phyloP scores from a whole-genome alignment of 2,329 filamentous ascomycete species.

The Colletotrichum godetiae region DNA sequence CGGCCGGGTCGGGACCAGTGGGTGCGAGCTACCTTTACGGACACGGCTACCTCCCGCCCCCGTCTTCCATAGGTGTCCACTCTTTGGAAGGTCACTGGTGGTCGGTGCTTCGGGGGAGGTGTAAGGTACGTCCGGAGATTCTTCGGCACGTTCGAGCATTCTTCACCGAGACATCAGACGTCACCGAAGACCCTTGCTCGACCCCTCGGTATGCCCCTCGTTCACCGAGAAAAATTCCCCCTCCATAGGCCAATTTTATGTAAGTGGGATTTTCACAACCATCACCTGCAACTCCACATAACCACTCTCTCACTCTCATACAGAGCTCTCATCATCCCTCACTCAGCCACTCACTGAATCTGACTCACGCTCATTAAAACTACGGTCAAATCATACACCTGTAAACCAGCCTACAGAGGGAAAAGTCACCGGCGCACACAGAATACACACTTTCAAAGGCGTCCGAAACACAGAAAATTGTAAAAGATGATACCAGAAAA shows the following conservation, averaged over 20 bases:
- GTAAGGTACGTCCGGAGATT: constrained; percentile 13
- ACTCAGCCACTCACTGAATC: not conserved
- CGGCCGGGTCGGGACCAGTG: not conserved
- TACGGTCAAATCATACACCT: not conserved
- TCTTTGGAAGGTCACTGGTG: not conserved
- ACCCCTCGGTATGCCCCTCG: constrained; percentile 7
- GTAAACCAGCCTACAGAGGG: not conserved
- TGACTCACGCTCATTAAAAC: not conserved
- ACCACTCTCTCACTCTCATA: not conserved
- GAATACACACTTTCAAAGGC: not conserved
- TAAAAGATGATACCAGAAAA: constrained; percentile 59
- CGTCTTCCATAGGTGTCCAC: constrained; percentile 21
- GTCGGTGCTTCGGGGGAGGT: constrained; percentile 9
- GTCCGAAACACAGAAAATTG: not conserved
- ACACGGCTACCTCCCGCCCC: constrained; percentile 9
- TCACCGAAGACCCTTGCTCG: constrained; percentile 10
- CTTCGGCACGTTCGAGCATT: not conserved
- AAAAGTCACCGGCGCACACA: not conserved
- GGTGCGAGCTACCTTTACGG: constrained; percentile 9
- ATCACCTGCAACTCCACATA: not conserved
- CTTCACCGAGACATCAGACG: not conserved
- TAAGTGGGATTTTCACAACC: constrained; percentile 29
- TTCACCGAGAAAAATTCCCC: constrained; percentile 38
- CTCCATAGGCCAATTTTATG: constrained; percentile 22
- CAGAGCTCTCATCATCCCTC: not conserved